Evolutionary conservation across 352 stramenopile species (phyloP), one percentile per base, ranked within the genome.

Genomic region (Pythium brassicae): DNA sequence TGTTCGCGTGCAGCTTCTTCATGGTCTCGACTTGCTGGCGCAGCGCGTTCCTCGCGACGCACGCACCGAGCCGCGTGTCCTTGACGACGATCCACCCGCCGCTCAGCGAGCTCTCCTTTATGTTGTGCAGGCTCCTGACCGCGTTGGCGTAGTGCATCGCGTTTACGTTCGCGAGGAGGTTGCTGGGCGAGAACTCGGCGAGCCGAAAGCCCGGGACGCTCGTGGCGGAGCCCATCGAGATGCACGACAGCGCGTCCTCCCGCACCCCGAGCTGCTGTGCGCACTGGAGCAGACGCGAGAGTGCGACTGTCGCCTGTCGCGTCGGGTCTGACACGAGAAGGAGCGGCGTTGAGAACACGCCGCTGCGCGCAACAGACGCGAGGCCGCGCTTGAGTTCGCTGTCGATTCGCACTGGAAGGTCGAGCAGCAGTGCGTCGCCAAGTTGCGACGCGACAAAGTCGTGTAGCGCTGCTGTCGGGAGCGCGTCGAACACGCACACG

Each of bases 81-180:
- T 74, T 60, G 34, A 79, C 42, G 17, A 77, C 62, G 17, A 62
- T 54, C 71, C 71, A 79, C 11, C 62, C 60, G 17, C 62, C 48
- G 15, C 62, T 53, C 32, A 68, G 60, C 4, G 57, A 62, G 10
- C 50, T 55, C 34, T 75, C 68, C 39, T 72, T 64, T 26, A 79
- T 63, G 47, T 35, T 49, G 12, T 58, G 57, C 10, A 76, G 35
- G 32, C 58, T 39, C 4, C 27, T 53, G 37, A 63, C 43, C 0
- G 52, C 25, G 7, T 53, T 43, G 14, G n/a, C 20, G 15, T 55
- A 59, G 27, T 53, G 37, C 45, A 53, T 49, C 35, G 52, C 29
- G 34, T 39, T 43, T n/a, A 29, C 39, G 26, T 61, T 65, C 9
- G 58, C 58, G 19, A 29, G 9, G 8, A 61, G 22, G 14, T 26